These are phyloP conservation scores for Pseudoperonospora humuli DNA, from an alignment of 352 stramenopile species.

Conservation along the genomic window DNA sequence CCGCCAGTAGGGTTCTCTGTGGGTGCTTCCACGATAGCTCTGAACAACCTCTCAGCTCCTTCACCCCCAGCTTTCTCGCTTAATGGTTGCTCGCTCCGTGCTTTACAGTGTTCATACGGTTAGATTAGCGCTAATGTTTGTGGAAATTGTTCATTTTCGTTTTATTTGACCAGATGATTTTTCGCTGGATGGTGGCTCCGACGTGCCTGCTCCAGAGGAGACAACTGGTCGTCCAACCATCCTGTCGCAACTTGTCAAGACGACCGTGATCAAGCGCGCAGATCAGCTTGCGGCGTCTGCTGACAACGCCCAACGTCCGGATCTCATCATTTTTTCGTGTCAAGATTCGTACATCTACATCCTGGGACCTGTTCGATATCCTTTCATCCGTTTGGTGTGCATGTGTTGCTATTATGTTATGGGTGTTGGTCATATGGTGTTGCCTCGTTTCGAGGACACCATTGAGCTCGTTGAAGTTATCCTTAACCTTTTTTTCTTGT, in stretches of 20 bases:
- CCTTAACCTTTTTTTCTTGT: slow-evolving; percentile 43
- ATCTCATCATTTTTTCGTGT: slow-evolving; percentile 87
- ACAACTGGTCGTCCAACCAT: slow-evolving; percentile 32
- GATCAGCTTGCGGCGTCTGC: slow-evolving; percentile 43
- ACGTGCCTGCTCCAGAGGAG: slow-evolving; percentile 12
- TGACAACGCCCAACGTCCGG: slow-evolving; percentile 31
- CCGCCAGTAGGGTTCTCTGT: slow-evolving; percentile 66
- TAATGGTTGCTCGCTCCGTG: slow-evolving; percentile 19
- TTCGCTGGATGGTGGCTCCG: slow-evolving; percentile 26
- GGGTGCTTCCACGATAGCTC: slow-evolving; percentile 7
- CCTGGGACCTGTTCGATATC: slow-evolving; percentile 89
- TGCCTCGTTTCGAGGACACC: not conserved
- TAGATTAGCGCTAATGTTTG: slow-evolving; percentile 3
- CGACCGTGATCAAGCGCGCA: slow-evolving; percentile 70
- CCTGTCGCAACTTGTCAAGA: slow-evolving; percentile 57
- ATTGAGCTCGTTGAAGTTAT: slow-evolving; percentile 2
- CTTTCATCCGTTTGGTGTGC: slow-evolving; percentile 21
- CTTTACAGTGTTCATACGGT: not conserved
- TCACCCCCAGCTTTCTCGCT: slow-evolving; percentile 26
- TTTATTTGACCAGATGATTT: slow-evolving; percentile 30
- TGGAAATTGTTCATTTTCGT: slow-evolving; percentile 1
- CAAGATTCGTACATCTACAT: slow-evolving; percentile 93
- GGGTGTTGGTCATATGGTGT: not conserved
- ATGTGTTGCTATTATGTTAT: slow-evolving; percentile 4
- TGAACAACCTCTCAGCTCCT: slow-evolving; percentile 14